Percentiles rank a stretch among this genome's conserved stretches.
These are phyloP conservation scores for Flaveria robusta DNA, from an alignment of 129 eudicot species.

Conservation along the genomic window DNA sequence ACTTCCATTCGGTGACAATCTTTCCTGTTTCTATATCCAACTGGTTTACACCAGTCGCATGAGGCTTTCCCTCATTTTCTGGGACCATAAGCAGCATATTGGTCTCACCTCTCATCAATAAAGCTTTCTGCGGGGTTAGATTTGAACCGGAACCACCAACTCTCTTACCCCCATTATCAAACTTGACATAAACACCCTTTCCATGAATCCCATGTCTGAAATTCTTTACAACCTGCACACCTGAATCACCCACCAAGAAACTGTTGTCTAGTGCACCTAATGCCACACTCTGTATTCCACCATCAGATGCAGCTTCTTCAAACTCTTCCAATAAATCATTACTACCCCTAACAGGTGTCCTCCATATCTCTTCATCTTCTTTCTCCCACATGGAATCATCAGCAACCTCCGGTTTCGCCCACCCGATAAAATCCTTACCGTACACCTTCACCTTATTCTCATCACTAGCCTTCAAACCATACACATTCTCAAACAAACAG, in stretches of 20 bases:
- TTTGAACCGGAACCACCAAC: constrained; percentile 22
- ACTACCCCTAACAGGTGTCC: constrained; percentile 43
- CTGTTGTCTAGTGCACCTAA: constrained; percentile 94
- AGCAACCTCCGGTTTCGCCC: constrained; percentile 44
- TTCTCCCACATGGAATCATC: constrained; percentile 94
- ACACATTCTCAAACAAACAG: constrained; percentile 88
- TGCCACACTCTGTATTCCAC: constrained; percentile 85
- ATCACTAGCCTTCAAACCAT: constrained; percentile 68
- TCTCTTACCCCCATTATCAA: constrained; percentile 48
- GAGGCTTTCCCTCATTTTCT: constrained; percentile 63
- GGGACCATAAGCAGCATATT: constrained; percentile 96
- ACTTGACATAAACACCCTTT: constrained; percentile 85
- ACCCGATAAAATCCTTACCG: constrained; percentile 61
- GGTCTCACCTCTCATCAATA: constrained; percentile 90
- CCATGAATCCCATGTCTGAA: constrained; percentile 96
- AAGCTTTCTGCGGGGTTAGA: constrained; percentile 75
- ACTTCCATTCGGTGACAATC: constrained; percentile 87
- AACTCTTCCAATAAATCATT: constrained; percentile 78
- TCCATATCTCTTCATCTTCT: constrained; percentile 67
- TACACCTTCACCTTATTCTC: constrained; percentile 61
- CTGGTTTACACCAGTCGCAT: constrained; percentile 70
- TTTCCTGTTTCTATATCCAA: constrained; percentile 93
- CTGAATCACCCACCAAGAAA: constrained; percentile 67
- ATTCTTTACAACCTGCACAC: constrained; percentile 96
- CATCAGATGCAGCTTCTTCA: constrained; percentile 77